These are phyloP conservation scores for Rhodofomes roseus DNA, from an alignment of 1,284 basidiomycete species.

Conservation along the genomic window DNA sequence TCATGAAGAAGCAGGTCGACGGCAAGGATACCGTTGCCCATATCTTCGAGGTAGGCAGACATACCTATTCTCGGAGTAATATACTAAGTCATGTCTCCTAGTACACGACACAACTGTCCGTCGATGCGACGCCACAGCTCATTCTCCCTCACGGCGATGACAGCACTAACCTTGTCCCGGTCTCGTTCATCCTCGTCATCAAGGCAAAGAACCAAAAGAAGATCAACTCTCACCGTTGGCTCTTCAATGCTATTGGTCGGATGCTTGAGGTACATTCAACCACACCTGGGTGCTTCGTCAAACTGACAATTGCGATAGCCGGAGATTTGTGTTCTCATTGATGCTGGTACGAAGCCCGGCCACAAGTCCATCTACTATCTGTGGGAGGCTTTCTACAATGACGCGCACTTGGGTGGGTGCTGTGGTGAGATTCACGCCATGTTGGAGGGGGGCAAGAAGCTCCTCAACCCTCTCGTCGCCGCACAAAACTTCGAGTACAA, in stretches of 20 bases:
- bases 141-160: conserved; percentile 88
- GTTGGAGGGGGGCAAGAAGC: conserved; percentile 89
- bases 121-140: conserved; percentile 85
- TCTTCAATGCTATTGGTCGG: conserved; percentile 94
- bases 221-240: conserved; percentile 96
- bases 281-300: not conserved
- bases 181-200: conserved; percentile 92
- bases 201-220: conserved; percentile 99
- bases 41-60: conserved; percentile 72
- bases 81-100: conserved; percentile 24
- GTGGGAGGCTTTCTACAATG: conserved; percentile 90
- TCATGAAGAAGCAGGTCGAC: conserved; percentile 95
- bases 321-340: conserved; percentile 87
- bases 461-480: conserved; percentile 91
- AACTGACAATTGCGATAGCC: conserved; percentile 46
- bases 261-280: conserved; percentile 59
- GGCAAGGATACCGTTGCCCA: conserved; percentile 91
- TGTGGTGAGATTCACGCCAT: conserved; percentile 94
- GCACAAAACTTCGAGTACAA: conserved; percentile 99
- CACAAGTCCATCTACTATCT: conserved; percentile 97
- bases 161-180: conserved; percentile 89
- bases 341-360: conserved; percentile 95
- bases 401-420: conserved; percentile 72
- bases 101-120: conserved; percentile 91
- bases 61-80: not conserved